phyloP scores from a whole-genome alignment of 2,329 filamentous ascomycete genomes.

The Dryadomyces quercus-mongolicae region DNA sequence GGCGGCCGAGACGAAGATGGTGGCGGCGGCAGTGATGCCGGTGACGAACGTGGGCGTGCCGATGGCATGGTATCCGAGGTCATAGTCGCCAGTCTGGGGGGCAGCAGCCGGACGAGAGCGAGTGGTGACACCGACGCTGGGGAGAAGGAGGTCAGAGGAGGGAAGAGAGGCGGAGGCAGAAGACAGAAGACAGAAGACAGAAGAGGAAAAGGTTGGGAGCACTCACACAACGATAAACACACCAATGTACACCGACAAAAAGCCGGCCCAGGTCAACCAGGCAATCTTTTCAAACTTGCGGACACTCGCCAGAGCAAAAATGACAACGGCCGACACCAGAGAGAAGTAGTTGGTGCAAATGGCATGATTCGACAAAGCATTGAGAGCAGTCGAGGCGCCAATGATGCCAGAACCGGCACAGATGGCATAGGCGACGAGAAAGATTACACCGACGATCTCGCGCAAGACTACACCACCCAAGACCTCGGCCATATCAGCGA shows the following conservation, averaged over 20 bases:
- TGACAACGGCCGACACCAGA: conserved; percentile 41
- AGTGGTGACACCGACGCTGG: conserved; percentile 26
- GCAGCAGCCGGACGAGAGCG: conserved; percentile 24
- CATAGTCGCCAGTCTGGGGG: conserved; percentile 25
- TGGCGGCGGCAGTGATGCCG: conserved; percentile 47
- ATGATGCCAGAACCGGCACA: conserved; percentile 37
- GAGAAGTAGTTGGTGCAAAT: conserved; percentile 28
- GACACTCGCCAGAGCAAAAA: conserved; percentile 34
- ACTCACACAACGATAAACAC: conserved; percentile 32
- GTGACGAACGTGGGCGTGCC: conserved; percentile 42
- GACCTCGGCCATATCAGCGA: conserved; percentile 43
- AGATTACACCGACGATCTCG: conserved; percentile 42
- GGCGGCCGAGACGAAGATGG: conserved; percentile 40
- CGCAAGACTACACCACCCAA: conserved; percentile 38
- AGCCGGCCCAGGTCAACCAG: conserved; percentile 37
- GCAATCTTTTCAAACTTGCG: conserved; percentile 29
- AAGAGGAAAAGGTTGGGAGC: background rate
- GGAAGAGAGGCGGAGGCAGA: background rate
- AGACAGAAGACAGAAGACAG: background rate
- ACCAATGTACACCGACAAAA: conserved; percentile 46
- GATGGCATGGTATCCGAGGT: conserved; percentile 31
- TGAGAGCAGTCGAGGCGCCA: conserved; percentile 49
- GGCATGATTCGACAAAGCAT: conserved; percentile 33
- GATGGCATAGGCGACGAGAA: conserved; percentile 26
- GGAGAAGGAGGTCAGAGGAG: background rate